A percentile compares a stretch with the other conserved stretches of the same genome.
These are phyloP conservation scores for Neonectria neomacrospora DNA, from an alignment of 2,329 filamentous ascomycete genomes.

Conservation along the genomic window DNA sequence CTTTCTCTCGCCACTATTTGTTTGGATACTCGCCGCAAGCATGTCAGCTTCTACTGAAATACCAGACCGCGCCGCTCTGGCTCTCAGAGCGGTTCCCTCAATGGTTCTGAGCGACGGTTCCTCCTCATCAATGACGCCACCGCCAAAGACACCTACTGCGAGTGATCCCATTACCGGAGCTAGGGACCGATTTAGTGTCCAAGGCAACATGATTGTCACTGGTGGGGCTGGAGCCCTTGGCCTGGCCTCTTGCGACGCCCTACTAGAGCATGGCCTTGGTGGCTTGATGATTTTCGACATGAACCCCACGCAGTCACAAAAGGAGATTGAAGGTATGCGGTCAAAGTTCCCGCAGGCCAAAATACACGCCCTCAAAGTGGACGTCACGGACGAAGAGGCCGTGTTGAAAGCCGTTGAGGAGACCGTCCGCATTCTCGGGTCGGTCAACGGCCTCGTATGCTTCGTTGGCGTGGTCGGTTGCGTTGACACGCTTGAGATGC, in stretches of 20 bases:
- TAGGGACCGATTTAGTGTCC: conserved; percentile 22
- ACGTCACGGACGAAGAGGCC: conserved; percentile 30
- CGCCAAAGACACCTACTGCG: neutral
- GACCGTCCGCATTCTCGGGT: conserved; percentile 21
- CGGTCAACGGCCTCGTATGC: conserved; percentile 28
- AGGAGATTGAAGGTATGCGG: conserved; percentile 19
- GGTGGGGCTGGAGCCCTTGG: conserved; percentile 58
- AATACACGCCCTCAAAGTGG: conserved; percentile 24
- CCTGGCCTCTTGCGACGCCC: conserved; percentile 62
- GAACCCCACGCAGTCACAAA: conserved; percentile 55
- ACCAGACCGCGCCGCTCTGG: conserved; percentile 13
- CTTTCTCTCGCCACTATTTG: neutral
- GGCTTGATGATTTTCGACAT: conserved; percentile 72
- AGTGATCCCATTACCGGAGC: conserved; percentile 15
- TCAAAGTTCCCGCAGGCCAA: conserved; percentile 29
- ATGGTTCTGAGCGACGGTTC: conserved; percentile 25
- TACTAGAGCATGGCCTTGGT: conserved; percentile 73
- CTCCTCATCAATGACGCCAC: conserved; percentile 22
- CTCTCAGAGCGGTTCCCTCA: conserved; percentile 17
- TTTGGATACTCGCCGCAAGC: neutral
- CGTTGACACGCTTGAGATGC: conserved; percentile 69
- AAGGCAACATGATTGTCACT: conserved; percentile 59
- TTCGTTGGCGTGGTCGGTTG: conserved; percentile 69
- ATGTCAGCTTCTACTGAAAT: conserved; percentile 18
- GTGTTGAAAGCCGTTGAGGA: conserved; percentile 23